Base-by-base conservation (phyloP, 2,329 filamentous ascomycete genomes). In the Alternaria triticimaculans region DNA sequence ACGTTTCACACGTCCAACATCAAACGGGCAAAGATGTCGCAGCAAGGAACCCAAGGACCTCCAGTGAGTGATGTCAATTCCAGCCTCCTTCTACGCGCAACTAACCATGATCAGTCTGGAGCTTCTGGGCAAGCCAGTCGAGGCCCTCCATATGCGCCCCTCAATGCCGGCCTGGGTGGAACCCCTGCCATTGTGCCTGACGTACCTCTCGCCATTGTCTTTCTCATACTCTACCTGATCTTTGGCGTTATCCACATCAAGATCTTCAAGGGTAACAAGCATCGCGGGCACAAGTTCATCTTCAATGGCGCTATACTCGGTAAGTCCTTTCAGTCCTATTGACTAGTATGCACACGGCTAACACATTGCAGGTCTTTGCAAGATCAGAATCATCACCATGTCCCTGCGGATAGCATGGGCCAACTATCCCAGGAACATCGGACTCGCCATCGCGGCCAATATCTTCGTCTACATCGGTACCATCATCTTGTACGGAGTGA, bases 391-490 rank as follows among this genome's bases (percentile, higher is more conserved):
- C 28, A 66, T 81, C 8, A 83, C 83, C 7, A 81, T 80, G 72
- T 74, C 75, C n/a, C 68, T 85, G 46, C 71, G 80, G 43, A 80
- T 81, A 68, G 75, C 76, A 43, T 80, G 76, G 71, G 60, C 81
- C 65, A 60, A 71, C 58, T 68, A 78, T 15, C 73, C 72, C 6
- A 64, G 61, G 9, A 85, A 86, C 60, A 71, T 87, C 25, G 76
- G 73, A 6, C 71, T 89, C 3, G 86, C 82, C 2, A 87, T 89
- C 48, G 85, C 86, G 1, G 88, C 92, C 2, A 84, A 85, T 66
- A 86, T 95, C 72, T 89, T 96, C 72, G 87, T 92, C 62, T 88
- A 89, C 56, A 89, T 90, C 0, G 93, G 92, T 44, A 89, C 94
- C 18, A 80, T 96, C 48, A 81, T 96, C n/a, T 83, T 96, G 20